Percentiles rank a stretch among this genome's conserved stretches.
These are phyloP conservation scores for Backusella mclennaniae DNA, from an alignment of 192 early-diverging fungal genomes.

Conservation along the genomic window DNA sequence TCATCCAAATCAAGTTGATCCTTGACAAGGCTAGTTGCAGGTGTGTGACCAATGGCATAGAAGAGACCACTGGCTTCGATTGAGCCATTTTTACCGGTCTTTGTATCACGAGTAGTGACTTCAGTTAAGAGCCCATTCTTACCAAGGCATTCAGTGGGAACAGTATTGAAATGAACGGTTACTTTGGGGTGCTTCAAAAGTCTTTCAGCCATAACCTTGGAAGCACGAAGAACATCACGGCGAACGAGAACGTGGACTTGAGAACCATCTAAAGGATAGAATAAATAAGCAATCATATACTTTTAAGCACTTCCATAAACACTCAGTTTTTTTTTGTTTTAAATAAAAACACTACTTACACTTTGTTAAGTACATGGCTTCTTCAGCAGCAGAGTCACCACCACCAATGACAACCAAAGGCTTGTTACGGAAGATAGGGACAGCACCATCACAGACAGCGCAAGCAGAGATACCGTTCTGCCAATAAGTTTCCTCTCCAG, in stretches of 20 bases:
- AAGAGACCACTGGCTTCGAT: slow-evolving; percentile 89
- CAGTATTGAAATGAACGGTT: slow-evolving; percentile 87
- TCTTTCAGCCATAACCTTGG: slow-evolving; percentile 95
- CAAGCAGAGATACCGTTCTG: slow-evolving; percentile 98
- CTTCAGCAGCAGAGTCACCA: slow-evolving; percentile 94
- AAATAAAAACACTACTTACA: slow-evolving; percentile 44
- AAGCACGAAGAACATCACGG: slow-evolving; percentile 93
- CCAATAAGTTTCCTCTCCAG: slow-evolving; percentile 93
- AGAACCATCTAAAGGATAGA: slow-evolving; percentile 54
- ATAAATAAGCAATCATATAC: not conserved
- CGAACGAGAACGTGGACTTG: slow-evolving; percentile 94
- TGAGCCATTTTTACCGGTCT: slow-evolving; percentile 59
- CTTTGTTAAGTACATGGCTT: slow-evolving; percentile 94
- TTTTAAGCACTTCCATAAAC: not conserved
- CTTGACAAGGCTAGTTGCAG: slow-evolving; percentile 77
- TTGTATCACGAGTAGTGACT: slow-evolving; percentile 76
- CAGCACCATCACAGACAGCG: slow-evolving; percentile 98
- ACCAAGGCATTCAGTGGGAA: slow-evolving; percentile 85
- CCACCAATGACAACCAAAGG: slow-evolving; percentile 95
- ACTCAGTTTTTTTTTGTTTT: not conserved
- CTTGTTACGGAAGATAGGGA: slow-evolving; percentile 95
- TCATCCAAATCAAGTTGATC: slow-evolving; percentile 81
- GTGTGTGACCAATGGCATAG: slow-evolving; percentile 96
- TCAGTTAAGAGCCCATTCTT: slow-evolving; percentile 72
- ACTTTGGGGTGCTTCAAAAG: slow-evolving; percentile 85